Evolutionary conservation across 2,329 filamentous ascomycete genomes (phyloP), one percentile per base, ranked within the genome.

Genomic region (Fusarium irregulare): DNA sequence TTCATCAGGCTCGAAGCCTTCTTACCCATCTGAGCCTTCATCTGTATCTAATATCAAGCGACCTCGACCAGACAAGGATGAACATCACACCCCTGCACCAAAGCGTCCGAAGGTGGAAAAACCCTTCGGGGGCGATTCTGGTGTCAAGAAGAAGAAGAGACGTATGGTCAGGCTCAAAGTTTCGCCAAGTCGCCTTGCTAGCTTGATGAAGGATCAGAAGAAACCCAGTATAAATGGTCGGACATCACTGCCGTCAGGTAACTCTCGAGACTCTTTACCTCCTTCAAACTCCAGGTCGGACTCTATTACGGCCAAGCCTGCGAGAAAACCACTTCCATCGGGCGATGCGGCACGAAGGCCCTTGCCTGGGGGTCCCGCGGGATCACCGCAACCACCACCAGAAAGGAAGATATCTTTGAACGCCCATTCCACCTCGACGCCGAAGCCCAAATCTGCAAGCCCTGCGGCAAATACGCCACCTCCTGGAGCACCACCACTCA

Each of bases 61-160:
- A 18, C 76, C 80, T 20, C 79, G 78, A 4, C 74, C 79, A 34
- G 81, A 82, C 16, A 81, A 80, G 59, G 76, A 79, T 7, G 80
- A 81, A 40, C 69, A 73, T 27, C 68, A 72, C 6, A 74, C 75
- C 2, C 81, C 81, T 3, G 78, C 76, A 27, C 74, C 80, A 1
- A 83, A 83, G 73, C 77, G 81, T 14, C 77, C 80, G 7, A 83
- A 82, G 72, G 75, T 77, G 9, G 78, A 80, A 45, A 72, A 80
- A 40, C 61, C 73, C 3, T 70, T 71, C 18, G 65, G 70, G 4
- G 58, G 68, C 9, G 73, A 69, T 16, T 48, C 56, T 4, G 71
- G 75, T 11, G 13, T 40, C 23, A 73, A 72, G 23, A 73, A 66
- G 34, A 80, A 77, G 63, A 80, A 76, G 64, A 73, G 76, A 42